Percentiles rank a stretch among this genome's conserved stretches.
Conservation (phyloP, 179 eudicot species). For the Dionaea muscipula region DNA sequence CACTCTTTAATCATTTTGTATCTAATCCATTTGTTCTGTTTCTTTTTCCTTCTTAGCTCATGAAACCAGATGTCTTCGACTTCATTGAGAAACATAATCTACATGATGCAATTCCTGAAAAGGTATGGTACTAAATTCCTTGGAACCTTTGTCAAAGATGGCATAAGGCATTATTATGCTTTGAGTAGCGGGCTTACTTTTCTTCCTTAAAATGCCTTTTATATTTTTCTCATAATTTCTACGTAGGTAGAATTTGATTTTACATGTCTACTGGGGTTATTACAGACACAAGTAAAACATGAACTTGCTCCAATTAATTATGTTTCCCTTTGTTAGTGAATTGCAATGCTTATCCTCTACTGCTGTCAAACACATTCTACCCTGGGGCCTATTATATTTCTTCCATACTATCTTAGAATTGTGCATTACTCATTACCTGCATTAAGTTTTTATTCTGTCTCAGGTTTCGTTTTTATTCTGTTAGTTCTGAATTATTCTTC, state of each 20-base stretch:
- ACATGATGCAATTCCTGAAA: conserved; percentile 74
- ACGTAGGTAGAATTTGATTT: background rate
- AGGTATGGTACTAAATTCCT: conserved; percentile 31
- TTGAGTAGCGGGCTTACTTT: background rate
- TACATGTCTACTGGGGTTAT: background rate
- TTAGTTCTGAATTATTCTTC: too few relatives aligned
- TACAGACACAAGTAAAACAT: background rate
- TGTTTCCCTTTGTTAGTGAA: background rate
- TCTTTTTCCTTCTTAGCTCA: conserved; percentile 41
- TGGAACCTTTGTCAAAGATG: background rate
- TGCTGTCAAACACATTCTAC: too few relatives aligned
- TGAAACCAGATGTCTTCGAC: conserved; percentile 83
- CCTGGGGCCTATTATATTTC: too few relatives aligned
- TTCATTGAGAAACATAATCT: conserved; percentile 83
- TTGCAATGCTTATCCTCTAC: too few relatives aligned
- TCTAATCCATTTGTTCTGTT: background rate
- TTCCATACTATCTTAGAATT: background rate
- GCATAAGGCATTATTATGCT: background rate
- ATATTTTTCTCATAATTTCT: background rate
- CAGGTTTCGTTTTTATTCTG: too few relatives aligned
- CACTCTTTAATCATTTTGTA: background rate
- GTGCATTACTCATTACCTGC: too few relatives aligned
- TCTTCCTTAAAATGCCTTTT: background rate
- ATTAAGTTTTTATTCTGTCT: too few relatives aligned
- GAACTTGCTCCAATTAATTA: background rate